Percentiles rank a stretch among this genome's conserved stretches.
Conservation (phyloP, 75 land plant species). For the Cupressus sempervirens region DNA sequence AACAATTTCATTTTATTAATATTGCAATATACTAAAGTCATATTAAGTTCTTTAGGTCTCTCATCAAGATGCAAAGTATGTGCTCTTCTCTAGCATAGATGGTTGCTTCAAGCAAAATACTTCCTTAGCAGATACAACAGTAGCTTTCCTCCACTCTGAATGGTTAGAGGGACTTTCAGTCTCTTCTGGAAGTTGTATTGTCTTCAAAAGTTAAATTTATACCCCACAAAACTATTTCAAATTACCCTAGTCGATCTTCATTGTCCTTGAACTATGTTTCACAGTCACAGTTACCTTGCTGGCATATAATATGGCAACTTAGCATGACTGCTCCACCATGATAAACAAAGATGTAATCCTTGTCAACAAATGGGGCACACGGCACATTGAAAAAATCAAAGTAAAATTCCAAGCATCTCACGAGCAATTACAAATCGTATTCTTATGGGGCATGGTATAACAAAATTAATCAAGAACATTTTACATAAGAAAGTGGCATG, state of each 20-base stretch:
- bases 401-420: background rate
- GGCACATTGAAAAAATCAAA: background rate
- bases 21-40: too few species aligned
- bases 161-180: background rate
- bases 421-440: background rate
- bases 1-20: background rate
- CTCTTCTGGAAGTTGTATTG: background rate
- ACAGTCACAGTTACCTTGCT: background rate
- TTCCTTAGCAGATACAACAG: background rate
- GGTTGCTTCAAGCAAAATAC: background rate
- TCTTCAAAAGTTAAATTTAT: background rate
- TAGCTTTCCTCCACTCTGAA: background rate
- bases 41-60: too few species aligned
- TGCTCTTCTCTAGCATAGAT: too few species aligned
- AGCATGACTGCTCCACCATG: background rate
- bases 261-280: background rate
- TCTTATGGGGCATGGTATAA: background rate
- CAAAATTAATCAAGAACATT: background rate
- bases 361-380: background rate
- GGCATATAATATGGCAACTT: background rate
- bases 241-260: too few species aligned
- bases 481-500: background rate
- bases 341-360: background rate
- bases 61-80: too few species aligned
- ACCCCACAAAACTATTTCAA: background rate